phyloP scores from a whole-genome alignment of 83 land plant species.

The Larix sibirica region DNA sequence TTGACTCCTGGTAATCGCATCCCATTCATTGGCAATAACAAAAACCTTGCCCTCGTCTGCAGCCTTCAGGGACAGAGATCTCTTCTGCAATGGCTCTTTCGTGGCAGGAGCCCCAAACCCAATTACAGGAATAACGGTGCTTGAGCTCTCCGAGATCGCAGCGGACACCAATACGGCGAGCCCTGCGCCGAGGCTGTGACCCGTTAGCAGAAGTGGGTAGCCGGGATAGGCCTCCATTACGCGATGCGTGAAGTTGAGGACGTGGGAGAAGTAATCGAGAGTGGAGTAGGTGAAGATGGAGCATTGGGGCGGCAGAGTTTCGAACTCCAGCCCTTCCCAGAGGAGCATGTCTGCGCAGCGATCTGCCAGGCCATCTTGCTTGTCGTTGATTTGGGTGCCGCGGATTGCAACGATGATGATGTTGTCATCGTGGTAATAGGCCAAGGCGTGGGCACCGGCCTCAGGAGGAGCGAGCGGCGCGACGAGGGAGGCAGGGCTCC shows the following conservation, averaged over 20 bases:
- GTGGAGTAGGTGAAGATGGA: slow-evolving; percentile 20
- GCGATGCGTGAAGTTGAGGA: slow-evolving; percentile 21
- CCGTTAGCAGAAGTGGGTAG: slow-evolving; percentile 24
- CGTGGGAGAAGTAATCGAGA: slow-evolving; percentile 40
- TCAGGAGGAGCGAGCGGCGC: slow-evolving; percentile 23
- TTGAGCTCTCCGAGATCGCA: slow-evolving; percentile 17
- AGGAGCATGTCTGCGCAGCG: slow-evolving; percentile 28
- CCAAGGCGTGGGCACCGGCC: slow-evolving; percentile 36
- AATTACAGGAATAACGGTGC: slow-evolving; percentile 21
- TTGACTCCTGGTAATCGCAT: slow-evolving; percentile 17
- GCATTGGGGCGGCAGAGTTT: slow-evolving; percentile 21
- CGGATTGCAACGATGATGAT: slow-evolving; percentile 33
- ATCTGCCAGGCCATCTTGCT: slow-evolving; percentile 30
- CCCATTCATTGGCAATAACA: slow-evolving; percentile 21
- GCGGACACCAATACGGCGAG: slow-evolving; percentile 38
- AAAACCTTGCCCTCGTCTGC: background rate
- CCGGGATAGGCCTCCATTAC: slow-evolving; percentile 31
- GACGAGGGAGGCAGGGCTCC: slow-evolving; percentile 24
- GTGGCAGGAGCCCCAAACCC: slow-evolving; percentile 25
- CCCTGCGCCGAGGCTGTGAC: slow-evolving; percentile 44
- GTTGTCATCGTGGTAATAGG: slow-evolving; percentile 7
- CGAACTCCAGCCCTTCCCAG: slow-evolving; percentile 11
- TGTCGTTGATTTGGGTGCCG: slow-evolving; percentile 24
- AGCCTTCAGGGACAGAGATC: background rate
- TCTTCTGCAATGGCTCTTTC: background rate